Evolutionary conservation across 805 yeast genomes (phyloP), one percentile per base, ranked within the genome.

Genomic region (Metschnikowia amazonensis): DNA sequence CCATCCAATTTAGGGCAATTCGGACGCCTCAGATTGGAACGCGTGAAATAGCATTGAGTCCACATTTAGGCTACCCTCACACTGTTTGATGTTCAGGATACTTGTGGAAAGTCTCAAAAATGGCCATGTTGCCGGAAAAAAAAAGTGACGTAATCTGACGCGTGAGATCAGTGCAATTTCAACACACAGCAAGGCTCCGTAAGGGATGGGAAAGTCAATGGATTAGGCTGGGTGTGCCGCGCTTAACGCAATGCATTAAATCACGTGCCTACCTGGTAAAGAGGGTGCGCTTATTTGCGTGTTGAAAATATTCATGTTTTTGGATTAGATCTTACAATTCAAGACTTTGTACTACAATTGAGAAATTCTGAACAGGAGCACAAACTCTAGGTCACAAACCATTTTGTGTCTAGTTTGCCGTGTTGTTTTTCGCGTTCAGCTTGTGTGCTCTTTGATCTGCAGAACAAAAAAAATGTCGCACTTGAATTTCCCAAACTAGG

Each of bases 391-490:
- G 3, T n/a, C 25, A 34, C 36, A 34, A 34, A 34, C 9, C 20
- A 20, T 28, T 35, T 35, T 35, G 38, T 35, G 38, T 24, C 20
- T 23, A n/a, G 29, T 23, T 24, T 10, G 27, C 36, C 23, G 40
- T 25, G 33, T 37, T n/a, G 18, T 18, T 37, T 37, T 37, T 27
- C 28, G 41, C 33, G 41, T 37, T n/a, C 33, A 37, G 33, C 17
- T 32, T 32, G 25, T 18, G 33, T 37, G 41, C 33, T 25, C 18
- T 16, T 27, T 10, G 41, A 37, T 28, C 41, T 37, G 41, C 41
- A 39, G 35, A 39, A 39, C 27, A 30, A 39, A 31, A 38, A 21
- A 39, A 39, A 39, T 39, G 42, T 39, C 42, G 42, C 42, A 39
- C 42, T 39, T 23, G 27, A 39, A 14, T 39, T 39, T 39, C 35